Percentiles rank a stretch among this genome's conserved stretches.
Evolutionary conservation across 2,329 filamentous ascomycete species (phyloP).

Genomic region (Diaporthe australafricana): DNA sequence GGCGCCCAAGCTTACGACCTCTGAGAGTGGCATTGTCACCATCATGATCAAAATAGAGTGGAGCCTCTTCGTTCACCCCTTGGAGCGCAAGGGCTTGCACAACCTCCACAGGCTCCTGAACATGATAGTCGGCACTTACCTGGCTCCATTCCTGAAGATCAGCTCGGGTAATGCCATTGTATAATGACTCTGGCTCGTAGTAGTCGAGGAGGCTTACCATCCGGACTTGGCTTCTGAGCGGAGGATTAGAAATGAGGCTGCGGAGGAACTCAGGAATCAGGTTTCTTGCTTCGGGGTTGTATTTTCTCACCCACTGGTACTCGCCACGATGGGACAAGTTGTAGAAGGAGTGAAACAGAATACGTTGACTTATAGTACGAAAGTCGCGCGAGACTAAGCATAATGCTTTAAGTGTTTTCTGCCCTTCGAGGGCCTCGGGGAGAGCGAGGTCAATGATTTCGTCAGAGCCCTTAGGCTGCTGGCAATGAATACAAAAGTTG

Average conservation of each 20-base stretch:
- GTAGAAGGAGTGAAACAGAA: not conserved
- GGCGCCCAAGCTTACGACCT: no score
- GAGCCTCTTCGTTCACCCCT: not conserved
- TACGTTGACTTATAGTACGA: not conserved
- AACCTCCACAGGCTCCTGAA: not conserved
- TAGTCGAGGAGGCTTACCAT: not conserved
- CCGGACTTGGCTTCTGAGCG: not conserved
- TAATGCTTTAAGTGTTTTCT: not conserved
- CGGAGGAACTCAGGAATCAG: not conserved
- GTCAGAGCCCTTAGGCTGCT: not conserved
- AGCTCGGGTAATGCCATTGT: not conserved
- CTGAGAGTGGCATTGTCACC: not conserved
- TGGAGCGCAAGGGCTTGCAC: not conserved
- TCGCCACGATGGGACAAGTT: not conserved
- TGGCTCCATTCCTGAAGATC: not conserved
- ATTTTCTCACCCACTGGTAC: no score
- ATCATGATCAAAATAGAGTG: not conserved
- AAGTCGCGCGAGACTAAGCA: not conserved
- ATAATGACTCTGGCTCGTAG: not conserved
- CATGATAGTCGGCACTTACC: not conserved
- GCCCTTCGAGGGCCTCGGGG: not conserved
- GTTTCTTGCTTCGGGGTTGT: fast-evolving
- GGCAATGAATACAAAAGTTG: not conserved
- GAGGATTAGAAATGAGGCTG: not conserved
- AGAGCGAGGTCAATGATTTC: not conserved